Evolutionary conservation across 768 basidiomycete species (phyloP).

Genomic region (Asterophora lycoperdoides): DNA sequence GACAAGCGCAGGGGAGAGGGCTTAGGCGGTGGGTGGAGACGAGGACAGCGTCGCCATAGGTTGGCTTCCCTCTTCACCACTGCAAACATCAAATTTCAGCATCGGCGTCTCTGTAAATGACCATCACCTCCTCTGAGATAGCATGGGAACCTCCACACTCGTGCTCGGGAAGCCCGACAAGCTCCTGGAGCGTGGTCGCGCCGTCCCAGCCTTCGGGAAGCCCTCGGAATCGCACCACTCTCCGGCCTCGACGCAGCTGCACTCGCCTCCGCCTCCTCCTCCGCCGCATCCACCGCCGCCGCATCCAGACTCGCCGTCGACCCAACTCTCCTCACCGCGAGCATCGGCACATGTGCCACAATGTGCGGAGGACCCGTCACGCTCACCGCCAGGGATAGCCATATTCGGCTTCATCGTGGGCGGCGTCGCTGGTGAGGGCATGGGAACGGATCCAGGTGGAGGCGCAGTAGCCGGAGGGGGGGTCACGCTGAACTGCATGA

Average conservation of each 20-base stretch:
- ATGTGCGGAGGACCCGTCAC: neutral
- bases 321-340: slow-evolving; percentile 5
- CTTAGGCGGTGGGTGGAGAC: no score
- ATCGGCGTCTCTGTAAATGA: neutral
- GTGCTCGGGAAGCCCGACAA: slow-evolving; percentile 66
- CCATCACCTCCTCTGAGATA: slow-evolving; percentile 27
- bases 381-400: neutral
- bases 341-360: slow-evolving; percentile 1
- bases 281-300: no score
- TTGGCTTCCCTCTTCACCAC: no score
- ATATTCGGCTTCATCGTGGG: no score
- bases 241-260: no score
- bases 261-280: no score
- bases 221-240: slow-evolving; percentile 41
- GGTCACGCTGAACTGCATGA: slow-evolving; percentile 55
- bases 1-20: slow-evolving; percentile 16
- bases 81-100: slow-evolving; percentile 13
- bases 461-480: slow-evolving; percentile 31
- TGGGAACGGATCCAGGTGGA: slow-evolving; percentile 9
- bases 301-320: slow-evolving; percentile 8
- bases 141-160: slow-evolving; percentile 25
- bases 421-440: slow-evolving; percentile 8
- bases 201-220: slow-evolving; percentile 56
- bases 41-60: no score
- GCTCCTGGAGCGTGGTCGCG: no score